These are phyloP conservation scores for Penicillium expansum DNA, from an alignment of 2,329 filamentous ascomycete species.

Conservation along the genomic window DNA sequence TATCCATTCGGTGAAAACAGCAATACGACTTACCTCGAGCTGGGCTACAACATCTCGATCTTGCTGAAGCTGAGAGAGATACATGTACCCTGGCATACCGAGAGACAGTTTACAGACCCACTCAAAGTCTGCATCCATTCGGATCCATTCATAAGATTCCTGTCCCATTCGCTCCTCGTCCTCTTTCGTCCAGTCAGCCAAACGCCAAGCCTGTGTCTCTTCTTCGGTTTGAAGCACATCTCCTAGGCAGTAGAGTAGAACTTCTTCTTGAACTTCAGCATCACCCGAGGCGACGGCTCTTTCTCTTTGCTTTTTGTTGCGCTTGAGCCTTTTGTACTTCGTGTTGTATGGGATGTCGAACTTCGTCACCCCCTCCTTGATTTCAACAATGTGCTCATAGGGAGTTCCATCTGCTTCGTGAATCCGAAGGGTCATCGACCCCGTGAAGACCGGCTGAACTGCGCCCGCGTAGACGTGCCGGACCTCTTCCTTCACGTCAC, in stretches of 20 bases:
- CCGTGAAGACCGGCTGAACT: constrained; percentile 79
- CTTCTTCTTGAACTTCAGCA: constrained; percentile 70
- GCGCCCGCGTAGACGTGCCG: constrained; percentile 66
- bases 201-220: constrained; percentile 77
- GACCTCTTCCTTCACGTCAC: constrained; percentile 77
- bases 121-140: constrained; percentile 96
- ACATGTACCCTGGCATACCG: constrained; percentile 94
- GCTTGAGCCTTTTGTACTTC: constrained; percentile 95
- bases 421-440: constrained; percentile 95
- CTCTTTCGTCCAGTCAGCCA: constrained; percentile 85
- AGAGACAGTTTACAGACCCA: constrained; percentile 86
- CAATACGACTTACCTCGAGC: constrained; percentile 50
- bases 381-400: constrained; percentile 96
- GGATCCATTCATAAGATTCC: constrained; percentile 98
- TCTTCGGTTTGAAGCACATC: constrained; percentile 82
- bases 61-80: constrained; percentile 93
- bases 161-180: constrained; percentile 89
- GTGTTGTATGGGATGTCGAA: constrained; percentile 98
- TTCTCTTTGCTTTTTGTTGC: constrained; percentile 79
- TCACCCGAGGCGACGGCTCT: constrained; percentile 64
- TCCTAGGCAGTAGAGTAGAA: constrained; percentile 85
- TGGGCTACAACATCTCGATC: constrained; percentile 95
- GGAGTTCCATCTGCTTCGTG: constrained; percentile 97
- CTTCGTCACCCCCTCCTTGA: constrained; percentile 78
- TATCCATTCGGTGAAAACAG: not conserved